Percentiles rank a stretch among this genome's conserved stretches.
phyloP scores from a whole-genome alignment of 805 yeast species.

The Candida sakaeoensis region DNA sequence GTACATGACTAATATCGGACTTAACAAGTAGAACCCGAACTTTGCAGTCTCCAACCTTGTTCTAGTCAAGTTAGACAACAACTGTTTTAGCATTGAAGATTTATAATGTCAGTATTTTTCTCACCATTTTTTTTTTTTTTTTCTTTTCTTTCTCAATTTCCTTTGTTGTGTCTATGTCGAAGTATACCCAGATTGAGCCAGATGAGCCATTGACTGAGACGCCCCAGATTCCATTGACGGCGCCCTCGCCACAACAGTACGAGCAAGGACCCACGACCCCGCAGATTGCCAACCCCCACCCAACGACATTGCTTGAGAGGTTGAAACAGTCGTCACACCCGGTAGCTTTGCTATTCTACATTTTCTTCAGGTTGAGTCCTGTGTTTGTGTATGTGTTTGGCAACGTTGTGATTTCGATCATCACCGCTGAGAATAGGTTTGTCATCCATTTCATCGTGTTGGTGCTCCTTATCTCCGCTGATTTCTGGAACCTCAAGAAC shows the following conservation, averaged over 20 bases:
- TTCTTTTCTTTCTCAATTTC: background rate
- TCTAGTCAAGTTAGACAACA: constrained; percentile 35
- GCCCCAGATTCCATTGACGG: constrained; percentile 5
- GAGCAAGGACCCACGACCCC: constrained; percentile 4
- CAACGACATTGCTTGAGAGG: constrained; percentile 18
- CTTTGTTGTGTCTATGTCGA: constrained; percentile 1
- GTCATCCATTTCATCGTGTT: constrained; percentile 77
- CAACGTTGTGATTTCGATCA: constrained; percentile 50
- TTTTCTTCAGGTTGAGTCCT: constrained; percentile 62
- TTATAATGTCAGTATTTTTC: no score
- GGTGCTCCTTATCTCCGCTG: constrained; percentile 75
- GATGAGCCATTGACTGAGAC: constrained; percentile 6
- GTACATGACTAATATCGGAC: constrained; percentile 91
- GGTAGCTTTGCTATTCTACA: constrained; percentile 63
- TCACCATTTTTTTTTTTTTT: no score
- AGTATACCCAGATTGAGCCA: constrained; percentile 28
- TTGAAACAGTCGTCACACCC: constrained; percentile 78
- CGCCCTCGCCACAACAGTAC: constrained; percentile 8
- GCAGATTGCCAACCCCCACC: constrained; percentile 4
- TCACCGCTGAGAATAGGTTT: constrained; percentile 44
- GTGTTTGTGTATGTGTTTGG: constrained; percentile 69
- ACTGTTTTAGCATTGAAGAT: no score
- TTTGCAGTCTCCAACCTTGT: constrained; percentile 43
- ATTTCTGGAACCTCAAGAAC: constrained; percentile 91
- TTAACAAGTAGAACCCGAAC: constrained; percentile 79